Evolutionary conservation across 2,329 filamentous ascomycete species (phyloP), one percentile per base, ranked within the genome.

Genomic region (Diatrype stigma): DNA sequence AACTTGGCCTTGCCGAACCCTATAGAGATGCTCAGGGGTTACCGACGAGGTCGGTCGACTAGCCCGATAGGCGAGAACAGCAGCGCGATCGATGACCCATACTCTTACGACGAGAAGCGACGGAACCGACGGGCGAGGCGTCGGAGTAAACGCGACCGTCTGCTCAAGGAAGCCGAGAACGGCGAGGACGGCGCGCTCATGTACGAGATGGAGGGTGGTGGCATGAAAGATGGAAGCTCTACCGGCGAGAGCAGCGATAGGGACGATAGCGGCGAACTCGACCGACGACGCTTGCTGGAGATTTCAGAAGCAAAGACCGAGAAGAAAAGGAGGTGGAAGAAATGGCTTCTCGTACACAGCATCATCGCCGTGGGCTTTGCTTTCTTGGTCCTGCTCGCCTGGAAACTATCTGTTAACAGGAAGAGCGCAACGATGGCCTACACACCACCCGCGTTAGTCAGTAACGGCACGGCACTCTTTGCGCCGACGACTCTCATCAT

Each of bases 401-500:
- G 80, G 80, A 84, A 80, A 63, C 61, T 85, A 34, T 81, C 81
- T 8, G 64, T 77, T 38, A 70, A 70, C 53, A 73, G 70, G 47
- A 75, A 70, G 53, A 67, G 61, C 14, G 58, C 56, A 1, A 54
- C 57, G n/a, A n/a, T n/a, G 17, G 50, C 54, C 14, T 61, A 66
- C 42, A 12, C 6, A 37, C 6, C n/a, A 12, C 34, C 34, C 34
- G 65, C 69, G 26, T 59, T 80, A 21, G 62, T 80, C 53, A 86
- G 79, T 73, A 99, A 99, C 67, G 94, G 94, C 49, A 96, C 91
- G 0, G 88, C 91, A 2, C 73, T 90, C 4, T 99, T 97, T 66
- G 87, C 85, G 10, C 91, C 92, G 1, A 99, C 94, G 0, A 96
- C 94, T 2, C 87, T 99, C 52, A 77, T 97, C 49, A 89, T 99